phyloP scores from a whole-genome alignment of 495 filamentous ascomycete species.

The Podospora appendiculata region DNA sequence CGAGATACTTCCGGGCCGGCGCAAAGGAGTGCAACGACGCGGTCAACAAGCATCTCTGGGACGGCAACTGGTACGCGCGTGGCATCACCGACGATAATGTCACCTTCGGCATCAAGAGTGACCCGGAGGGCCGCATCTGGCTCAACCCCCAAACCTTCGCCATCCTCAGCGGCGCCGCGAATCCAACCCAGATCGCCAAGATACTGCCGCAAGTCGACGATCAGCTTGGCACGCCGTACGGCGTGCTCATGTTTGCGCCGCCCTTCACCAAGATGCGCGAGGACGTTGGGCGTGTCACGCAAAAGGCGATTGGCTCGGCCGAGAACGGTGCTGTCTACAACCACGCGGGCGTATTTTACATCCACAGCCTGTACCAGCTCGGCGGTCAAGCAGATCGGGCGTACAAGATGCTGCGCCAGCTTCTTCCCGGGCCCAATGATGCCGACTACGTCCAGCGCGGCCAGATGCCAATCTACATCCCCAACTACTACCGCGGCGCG shows the following conservation, averaged over 20 bases:
- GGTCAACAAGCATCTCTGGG: constrained; percentile 47
- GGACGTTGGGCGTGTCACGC: constrained; percentile 50
- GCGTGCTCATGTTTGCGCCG: constrained; percentile 46
- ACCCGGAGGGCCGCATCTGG: constrained; percentile 48
- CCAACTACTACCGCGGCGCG: constrained; percentile 51
- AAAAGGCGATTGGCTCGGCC: constrained; percentile 48
- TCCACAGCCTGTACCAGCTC: constrained; percentile 42
- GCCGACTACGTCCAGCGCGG: constrained; percentile 46
- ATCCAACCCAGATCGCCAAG: constrained; percentile 28
- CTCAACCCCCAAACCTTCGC: constrained; percentile 49
- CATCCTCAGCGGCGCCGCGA: constrained; percentile 45
- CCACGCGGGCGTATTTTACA: constrained; percentile 47
- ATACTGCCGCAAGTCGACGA: constrained; percentile 43
- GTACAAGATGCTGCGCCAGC: constrained; percentile 40
- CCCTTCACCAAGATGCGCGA: constrained; percentile 48
- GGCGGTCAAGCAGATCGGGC: constrained; percentile 41
- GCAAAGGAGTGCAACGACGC: constrained; percentile 40
- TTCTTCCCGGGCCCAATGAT: constrained; percentile 44
- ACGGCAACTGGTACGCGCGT: constrained; percentile 48
- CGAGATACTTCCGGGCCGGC: constrained; percentile 32
- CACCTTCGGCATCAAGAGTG: constrained; percentile 40
- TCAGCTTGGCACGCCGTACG: constrained; percentile 45
- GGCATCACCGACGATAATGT: constrained; percentile 50
- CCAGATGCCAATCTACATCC: constrained; percentile 48
- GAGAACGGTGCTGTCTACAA: constrained; percentile 53